Conservation (phyloP, 495 filamentous ascomycete genomes). For the Xylaria grammica region DNA sequence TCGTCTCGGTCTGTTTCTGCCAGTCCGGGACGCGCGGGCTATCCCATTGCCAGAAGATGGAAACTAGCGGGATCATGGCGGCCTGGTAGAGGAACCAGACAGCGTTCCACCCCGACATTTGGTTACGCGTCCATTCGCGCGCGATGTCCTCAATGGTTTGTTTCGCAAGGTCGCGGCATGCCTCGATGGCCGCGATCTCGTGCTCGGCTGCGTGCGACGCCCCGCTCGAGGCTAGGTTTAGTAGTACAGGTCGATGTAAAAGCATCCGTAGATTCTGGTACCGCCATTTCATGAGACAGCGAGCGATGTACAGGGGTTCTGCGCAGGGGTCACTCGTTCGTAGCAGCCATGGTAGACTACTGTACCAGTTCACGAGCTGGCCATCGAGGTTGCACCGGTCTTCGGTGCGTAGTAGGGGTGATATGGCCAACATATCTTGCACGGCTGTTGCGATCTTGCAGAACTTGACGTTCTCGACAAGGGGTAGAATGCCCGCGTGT, state of each 20-base stretch:
- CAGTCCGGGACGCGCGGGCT: constrained; percentile 59
- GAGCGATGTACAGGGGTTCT: constrained; percentile 69
- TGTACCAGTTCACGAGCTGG: constrained; percentile 74
- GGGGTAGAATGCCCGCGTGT: constrained; percentile 68
- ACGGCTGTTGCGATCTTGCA: constrained; percentile 79
- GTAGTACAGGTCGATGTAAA: constrained; percentile 74
- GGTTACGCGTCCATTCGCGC: constrained; percentile 69
- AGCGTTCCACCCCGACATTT: constrained; percentile 81
- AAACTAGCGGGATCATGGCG: constrained; percentile 75
- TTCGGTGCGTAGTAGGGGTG: constrained; percentile 66
- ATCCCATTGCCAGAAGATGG: constrained; percentile 69
- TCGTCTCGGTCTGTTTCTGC: constrained; percentile 70
- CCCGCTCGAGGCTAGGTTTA: constrained; percentile 72
- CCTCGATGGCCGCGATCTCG: constrained; percentile 71
- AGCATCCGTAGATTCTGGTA: constrained; percentile 81
- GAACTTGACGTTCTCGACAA: constrained; percentile 80
- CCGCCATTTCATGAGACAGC: constrained; percentile 82
- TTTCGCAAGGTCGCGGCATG: constrained; percentile 71
- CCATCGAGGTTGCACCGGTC: constrained; percentile 69
- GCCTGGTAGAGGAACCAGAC: constrained; percentile 86
- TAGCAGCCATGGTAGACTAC: constrained; percentile 72
- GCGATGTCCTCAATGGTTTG: constrained; percentile 74
- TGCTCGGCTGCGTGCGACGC: constrained; percentile 66
- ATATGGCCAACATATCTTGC: constrained; percentile 75
- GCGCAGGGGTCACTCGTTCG: constrained; percentile 72